A percentile compares a stretch with the other conserved stretches of the same genome.
phyloP scores from a whole-genome alignment of 225 moss, liverwort and hornwort species.

The Pseudoscleropodium purum region DNA sequence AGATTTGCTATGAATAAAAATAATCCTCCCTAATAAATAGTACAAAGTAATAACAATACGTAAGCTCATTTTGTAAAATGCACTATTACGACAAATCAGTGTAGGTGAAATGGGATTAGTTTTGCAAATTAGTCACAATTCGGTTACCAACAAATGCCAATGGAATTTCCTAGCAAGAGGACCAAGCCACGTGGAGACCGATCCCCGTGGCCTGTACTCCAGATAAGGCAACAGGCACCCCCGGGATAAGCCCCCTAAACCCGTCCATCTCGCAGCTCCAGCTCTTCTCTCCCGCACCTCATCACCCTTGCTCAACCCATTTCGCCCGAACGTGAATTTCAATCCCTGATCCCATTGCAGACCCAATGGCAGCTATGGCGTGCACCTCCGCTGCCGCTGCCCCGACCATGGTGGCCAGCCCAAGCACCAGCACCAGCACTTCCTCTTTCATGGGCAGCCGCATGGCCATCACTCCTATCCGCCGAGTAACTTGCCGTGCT shows the following conservation, averaged over 20 bases:
- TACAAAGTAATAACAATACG: no score
- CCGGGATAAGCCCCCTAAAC: not conserved
- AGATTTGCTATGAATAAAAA: not conserved
- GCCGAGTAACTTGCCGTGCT: not conserved
- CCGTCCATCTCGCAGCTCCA: not conserved
- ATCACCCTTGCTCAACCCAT: not conserved
- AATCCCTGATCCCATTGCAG: not conserved
- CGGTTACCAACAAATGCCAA: not conserved
- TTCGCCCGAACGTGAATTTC: not conserved
- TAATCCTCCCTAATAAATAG: no score
- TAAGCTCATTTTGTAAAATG: rapidly evolving
- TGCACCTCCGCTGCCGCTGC: slow-evolving; percentile 14
- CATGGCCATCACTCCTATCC: slow-evolving; percentile 1
- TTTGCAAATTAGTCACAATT: not conserved
- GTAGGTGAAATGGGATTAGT: not conserved
- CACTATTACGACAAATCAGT: not conserved
- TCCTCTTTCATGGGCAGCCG: slow-evolving; percentile 19
- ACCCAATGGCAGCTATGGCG: slow-evolving; percentile 29
- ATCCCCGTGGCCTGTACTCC: not conserved
- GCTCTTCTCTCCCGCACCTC: not conserved
- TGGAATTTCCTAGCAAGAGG: not conserved
- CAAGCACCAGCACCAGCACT: not conserved
- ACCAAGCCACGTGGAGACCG: not conserved
- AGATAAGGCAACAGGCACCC: not conserved
- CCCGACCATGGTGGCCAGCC: not conserved